A percentile compares a stretch with the other conserved stretches of the same genome.
phyloP scores from a whole-genome alignment of 2,329 filamentous ascomycete genomes.

The Fusarium tuaranense region DNA sequence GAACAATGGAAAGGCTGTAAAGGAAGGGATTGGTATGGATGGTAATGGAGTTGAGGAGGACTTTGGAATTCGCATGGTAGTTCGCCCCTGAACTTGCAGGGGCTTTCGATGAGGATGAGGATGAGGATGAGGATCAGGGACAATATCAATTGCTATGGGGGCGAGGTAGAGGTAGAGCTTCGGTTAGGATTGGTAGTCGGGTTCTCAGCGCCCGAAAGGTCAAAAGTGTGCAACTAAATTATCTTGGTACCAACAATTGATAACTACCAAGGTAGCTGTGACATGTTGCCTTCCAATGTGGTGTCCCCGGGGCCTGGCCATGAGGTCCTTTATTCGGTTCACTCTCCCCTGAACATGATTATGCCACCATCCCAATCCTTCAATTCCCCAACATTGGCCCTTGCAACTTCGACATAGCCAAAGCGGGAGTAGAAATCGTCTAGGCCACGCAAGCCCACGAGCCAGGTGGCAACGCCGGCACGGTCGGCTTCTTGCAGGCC shows the following conservation, averaged over 20 bases:
- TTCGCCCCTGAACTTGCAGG: constrained; percentile 9
- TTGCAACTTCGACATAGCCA: constrained; percentile 51
- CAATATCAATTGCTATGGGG: constrained; percentile 12
- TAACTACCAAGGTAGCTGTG: not conserved
- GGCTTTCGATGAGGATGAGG: constrained; percentile 19
- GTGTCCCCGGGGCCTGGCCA: not conserved
- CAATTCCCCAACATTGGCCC: constrained; percentile 52
- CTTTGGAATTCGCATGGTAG: constrained; percentile 7
- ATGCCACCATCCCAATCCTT: constrained; percentile 51
- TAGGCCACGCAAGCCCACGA: constrained; percentile 48
- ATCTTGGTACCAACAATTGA: not conserved
- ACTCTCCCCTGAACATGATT: constrained; percentile 53
- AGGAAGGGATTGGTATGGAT: not conserved
- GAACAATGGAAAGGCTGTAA: constrained; percentile 9
- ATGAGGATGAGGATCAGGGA: constrained; percentile 14
- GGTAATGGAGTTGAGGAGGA: constrained; percentile 14
- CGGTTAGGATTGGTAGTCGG: not conserved
- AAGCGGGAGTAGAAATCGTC: constrained; percentile 49
- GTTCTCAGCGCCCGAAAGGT: not conserved
- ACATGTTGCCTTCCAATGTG: not conserved
- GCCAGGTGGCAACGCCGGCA: constrained; percentile 47
- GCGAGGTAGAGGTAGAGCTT: not conserved
- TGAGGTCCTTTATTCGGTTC: not conserved
- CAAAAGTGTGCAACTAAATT: constrained; percentile 10
- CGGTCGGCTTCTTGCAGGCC: constrained; percentile 46